Evolutionary conservation across 2,329 filamentous ascomycete species (phyloP).

Genomic region (Colletotrichum karsti): DNA sequence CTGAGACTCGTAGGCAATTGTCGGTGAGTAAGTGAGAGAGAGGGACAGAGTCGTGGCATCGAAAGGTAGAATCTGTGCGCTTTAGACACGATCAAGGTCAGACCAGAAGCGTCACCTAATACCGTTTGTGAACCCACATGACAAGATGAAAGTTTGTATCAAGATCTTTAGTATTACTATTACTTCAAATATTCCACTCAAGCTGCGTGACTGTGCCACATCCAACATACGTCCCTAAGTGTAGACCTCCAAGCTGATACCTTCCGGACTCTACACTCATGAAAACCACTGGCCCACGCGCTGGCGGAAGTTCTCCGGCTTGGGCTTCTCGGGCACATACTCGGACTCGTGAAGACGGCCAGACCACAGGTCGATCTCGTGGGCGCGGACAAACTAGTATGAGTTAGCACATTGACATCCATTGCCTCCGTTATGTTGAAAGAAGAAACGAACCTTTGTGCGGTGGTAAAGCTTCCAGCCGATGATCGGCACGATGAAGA

Average conservation of each 20-base stretch:
- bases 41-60: too few species aligned
- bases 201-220: too few species aligned
- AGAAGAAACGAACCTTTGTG: slow-evolving; percentile 10
- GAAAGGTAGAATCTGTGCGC: too few species aligned
- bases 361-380: slow-evolving; percentile 37
- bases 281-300: slow-evolving; percentile 26
- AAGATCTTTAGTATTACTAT: too few species aligned
- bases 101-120: too few species aligned
- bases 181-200: too few species aligned
- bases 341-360: slow-evolving; percentile 32
- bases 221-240: not conserved
- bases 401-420: not conserved
- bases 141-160: too few species aligned
- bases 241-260: not conserved
- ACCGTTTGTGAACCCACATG: too few species aligned
- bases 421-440: accelerated
- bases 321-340: slow-evolving; percentile 12
- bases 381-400: slow-evolving; percentile 33
- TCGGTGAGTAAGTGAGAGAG: too few species aligned
- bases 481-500: slow-evolving; percentile 59
- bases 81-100: too few species aligned
- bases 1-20: too few species aligned
- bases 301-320: slow-evolving; percentile 14
- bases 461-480: slow-evolving; percentile 44
- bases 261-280: not conserved